Evolutionary conservation across 2,329 filamentous ascomycete species (phyloP), one percentile per base, ranked within the genome.

Genomic region (Fusarium continuum): DNA sequence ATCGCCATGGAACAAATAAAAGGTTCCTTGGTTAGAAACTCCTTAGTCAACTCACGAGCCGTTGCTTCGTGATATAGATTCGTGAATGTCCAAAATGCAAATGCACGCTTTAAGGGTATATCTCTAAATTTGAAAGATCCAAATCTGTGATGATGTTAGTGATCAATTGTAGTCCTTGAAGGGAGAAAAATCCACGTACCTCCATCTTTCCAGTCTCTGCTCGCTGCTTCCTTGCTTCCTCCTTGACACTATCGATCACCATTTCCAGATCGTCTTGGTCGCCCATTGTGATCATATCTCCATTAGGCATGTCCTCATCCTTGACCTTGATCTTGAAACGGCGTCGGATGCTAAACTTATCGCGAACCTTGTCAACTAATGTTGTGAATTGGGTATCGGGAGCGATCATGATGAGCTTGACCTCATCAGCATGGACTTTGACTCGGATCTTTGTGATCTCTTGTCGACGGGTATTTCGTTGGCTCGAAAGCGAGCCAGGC

Each of bases 201-300:
- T 98, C 95, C 87, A 97, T 88, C 84, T 97, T 97, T 47, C 91
- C 93, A 81, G 93, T 90, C 63, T 96, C 93, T 62, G 84, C 83
- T 70, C 88, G 86, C 73, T 94, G 90, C 75, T 86, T 91, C 77
- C 83, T 86, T 41, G 91, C 93, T 56, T 81, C 79, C 44, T 85
- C 84, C 75, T 87, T 91, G 7, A 89, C 88, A 40, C 82, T 85
- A 75, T 86, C 84, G 49, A 98, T 83, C 23, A 92, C 88, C 87
- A 97, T 91, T 45, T 98, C 93, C 62, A 97, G 78, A 79, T 99
- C 95, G 72, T 99, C 95, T 76, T 97, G 92, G 75, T 99, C 95
- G 25, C 91, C 93, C 86, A 99, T 90, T 26, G 94, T 97, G 72
- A 99, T 96, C 91, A 97, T 94, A 72, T 98, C 94, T 4, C 90